Base-by-base conservation (phyloP, 768 basidiomycete species). In the Clitopilus hobsonii region DNA sequence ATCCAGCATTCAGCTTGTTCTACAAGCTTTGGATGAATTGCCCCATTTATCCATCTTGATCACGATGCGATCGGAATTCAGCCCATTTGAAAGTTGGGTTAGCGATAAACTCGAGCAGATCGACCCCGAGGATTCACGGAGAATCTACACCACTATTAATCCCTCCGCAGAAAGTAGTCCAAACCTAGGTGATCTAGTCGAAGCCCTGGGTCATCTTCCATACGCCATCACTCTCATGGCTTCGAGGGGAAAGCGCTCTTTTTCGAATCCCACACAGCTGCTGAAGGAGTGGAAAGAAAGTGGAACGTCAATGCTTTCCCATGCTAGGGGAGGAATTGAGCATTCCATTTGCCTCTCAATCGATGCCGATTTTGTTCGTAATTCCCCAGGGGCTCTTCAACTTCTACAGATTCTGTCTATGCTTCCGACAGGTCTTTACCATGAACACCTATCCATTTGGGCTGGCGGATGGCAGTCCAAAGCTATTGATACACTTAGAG, bases 221-320 rank as follows among this genome's bases (percentile, higher is more conserved):
- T 58, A 69, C 32, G 72, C 71, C 5, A 59, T 74, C 26, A 69
- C 63, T 16, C 61, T 74, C 6, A 64, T 73, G 63, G 73, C 73
- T 5, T 63, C 63, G 28, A 18, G 54, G 0, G 60, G 56, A 22
- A 51, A 59, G 23, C 26, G 49, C 6, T 52, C 52, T 1, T 14
- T 24, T 10, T 48, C 45, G 1, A 49, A 47, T 8, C 58, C 58
- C n/a, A 32, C 4, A n/a, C 28, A 25, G 25, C 50, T 58, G 20
- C 18, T 58, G 7, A 14, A 53, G 11, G 38, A 53, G 11, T 60
- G 57, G 49, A 6, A 49, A 6, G 53, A n/a, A 25, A 8, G 24
- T 5, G 51, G 56, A 2, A 56, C 55, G 8, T 16, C 26, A 5
- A 53, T 58, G 38, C 25, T 61, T 1, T 52, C 38, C 2, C 36